Base-by-base conservation (phyloP, 2,329 filamentous ascomycete species). In the Aspergillus sp. region DNA sequence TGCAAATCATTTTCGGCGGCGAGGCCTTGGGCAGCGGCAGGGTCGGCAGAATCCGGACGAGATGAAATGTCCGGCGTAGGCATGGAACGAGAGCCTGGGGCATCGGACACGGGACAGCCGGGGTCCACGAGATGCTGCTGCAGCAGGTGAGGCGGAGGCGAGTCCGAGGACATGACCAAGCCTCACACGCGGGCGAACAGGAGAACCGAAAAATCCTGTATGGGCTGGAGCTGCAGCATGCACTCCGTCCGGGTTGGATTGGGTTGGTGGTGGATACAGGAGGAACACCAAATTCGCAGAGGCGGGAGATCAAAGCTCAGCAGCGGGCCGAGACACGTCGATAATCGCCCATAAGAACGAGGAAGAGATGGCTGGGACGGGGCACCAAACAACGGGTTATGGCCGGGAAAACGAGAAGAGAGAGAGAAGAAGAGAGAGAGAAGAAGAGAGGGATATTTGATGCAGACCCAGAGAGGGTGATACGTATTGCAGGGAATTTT, bases 1-100 rank as follows among this genome's bases (percentile, higher is more conserved):
- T 55, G 52, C 37, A 47, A 48, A 34, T 59, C 58, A 52, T 60
- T 56, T 43, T 55, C 47, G 33, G 51, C 40, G 14, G 47, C 28
- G 25, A 37, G 32, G 33, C 34, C 36, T 41, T 41, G 43, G 31
- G 35, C 39, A 32, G 41, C 40, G 32, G 40, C 33, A 34, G 43
- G 41, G 35, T 42, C 44, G 35, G 37, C 37, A 32, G 41, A 47
- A 26, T 40, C 45, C 35, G 40, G 42, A 29, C 43, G 45, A 34
- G 45, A 48, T 27, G 41, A 36, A 28, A 82, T 13, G 68, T 39
- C 38, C 41, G 42, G 35, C 33, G 45, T 35, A 32, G 47, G 40
- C 40, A 49, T 48, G 38, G 37, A 38, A 32, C 37, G 36, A 26
- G 40, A 32, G 24, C 36, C 35, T 27, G 41, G 39, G 27, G 38